Base-by-base conservation (phyloP, 148 eudicot genomes). In the Chenopodium quinoa region DNA sequence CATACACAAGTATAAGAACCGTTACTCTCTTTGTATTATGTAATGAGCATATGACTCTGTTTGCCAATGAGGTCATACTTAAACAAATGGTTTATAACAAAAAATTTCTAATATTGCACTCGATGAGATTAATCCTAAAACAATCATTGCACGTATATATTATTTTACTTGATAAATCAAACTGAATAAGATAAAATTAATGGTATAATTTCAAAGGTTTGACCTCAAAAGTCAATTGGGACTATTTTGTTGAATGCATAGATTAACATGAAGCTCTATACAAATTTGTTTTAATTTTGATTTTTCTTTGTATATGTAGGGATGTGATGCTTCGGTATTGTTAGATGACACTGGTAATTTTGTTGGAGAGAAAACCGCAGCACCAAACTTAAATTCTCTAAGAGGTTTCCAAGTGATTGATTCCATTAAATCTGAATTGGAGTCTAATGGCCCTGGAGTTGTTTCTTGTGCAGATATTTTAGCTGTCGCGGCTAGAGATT, bases 401-500 rank as follows among this genome's bases (percentile, higher is more conserved):
- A 81, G 89, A 47, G 90, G 90, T 31, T 88, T 88, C 9, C 80
- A 88, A 65, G 89, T 88, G n/a, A 76, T 88, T 9, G 90, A 86
- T 66, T 80, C 77, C 2, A 84, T 84, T 2, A 88, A 88, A 73
- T 62, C 83, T 17, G 74, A 82, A 20, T 73, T 88, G 2, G 90
- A 88, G 58, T 83, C 76, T 25, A 72, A 73, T 29, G 86, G 90
- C 67, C 87, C 90, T 0, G 89, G 87, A 23, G 79, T 86, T 56
- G 90, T 88, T 6, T 88, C 90, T 82, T 88, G 90, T 65, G 90
- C 89, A 52, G 90, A 88, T 25, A 88, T 88, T 23, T 65, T 88
- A 31, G 87, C 90, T 12, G 83, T 88, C 52, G 87, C 89, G 1
- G 89, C 90, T 23, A 83, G 89, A 72, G 90, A 88, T 69, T 82